phyloP scores from a whole-genome alignment of 2,329 filamentous ascomycete genomes.

The Diplodia intermedia region DNA sequence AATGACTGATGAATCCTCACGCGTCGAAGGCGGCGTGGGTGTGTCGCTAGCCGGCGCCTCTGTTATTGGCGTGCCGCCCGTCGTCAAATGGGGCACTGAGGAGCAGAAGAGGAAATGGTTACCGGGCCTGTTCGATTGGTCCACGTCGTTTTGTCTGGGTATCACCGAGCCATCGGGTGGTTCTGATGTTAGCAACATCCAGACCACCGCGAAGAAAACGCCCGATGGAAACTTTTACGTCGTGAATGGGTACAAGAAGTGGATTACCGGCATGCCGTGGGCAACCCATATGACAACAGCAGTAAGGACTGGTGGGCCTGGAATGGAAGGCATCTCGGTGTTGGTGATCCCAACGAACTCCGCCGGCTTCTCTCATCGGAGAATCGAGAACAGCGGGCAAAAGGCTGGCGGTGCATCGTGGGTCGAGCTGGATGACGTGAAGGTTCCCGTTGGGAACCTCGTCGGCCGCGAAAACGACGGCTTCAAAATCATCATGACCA shows the following conservation, averaged over 20 bases:
- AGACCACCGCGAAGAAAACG: constrained; percentile 72
- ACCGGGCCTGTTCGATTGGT: constrained; percentile 64
- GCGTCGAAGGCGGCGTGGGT: constrained; percentile 64
- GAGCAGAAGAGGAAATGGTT: constrained; percentile 67
- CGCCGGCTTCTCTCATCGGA: constrained; percentile 60
- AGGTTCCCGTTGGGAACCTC: constrained; percentile 61
- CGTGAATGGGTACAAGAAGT: constrained; percentile 73
- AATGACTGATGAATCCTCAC: constrained; percentile 61
- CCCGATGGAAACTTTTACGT: constrained; percentile 74
- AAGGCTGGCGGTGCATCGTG: constrained; percentile 68
- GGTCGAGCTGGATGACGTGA: constrained; percentile 63
- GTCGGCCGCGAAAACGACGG: constrained; percentile 63
- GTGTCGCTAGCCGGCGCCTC: constrained; percentile 66
- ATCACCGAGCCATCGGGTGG: constrained; percentile 68
- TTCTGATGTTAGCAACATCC: constrained; percentile 69
- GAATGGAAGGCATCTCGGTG: constrained; percentile 62
- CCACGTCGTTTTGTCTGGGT: constrained; percentile 68
- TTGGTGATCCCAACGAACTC: constrained; percentile 62
- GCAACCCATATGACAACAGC: constrained; percentile 69
- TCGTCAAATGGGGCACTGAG: constrained; percentile 67
- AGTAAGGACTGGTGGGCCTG: constrained; percentile 64
- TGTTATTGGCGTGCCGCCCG: constrained; percentile 68
- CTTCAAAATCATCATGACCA: constrained; percentile 65
- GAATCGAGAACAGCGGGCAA: constrained; percentile 70
- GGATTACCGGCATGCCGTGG: constrained; percentile 69